Percentiles rank a stretch among this genome's conserved stretches.
phyloP scores from a whole-genome alignment of 306 rosid species.

The Neltuma alba region DNA sequence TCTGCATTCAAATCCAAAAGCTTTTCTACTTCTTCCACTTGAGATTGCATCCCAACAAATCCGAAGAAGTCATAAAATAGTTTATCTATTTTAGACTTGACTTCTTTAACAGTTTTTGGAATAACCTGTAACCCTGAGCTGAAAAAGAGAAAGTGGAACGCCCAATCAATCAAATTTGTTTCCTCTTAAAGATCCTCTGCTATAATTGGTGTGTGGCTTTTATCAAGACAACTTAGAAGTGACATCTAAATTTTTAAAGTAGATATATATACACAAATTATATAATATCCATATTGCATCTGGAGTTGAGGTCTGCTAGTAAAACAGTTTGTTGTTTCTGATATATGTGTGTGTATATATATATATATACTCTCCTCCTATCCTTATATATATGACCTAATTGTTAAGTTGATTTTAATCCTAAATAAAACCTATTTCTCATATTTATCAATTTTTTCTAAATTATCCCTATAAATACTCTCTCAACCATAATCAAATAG shows the following conservation, averaged over 20 bases:
- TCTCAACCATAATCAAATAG: too few species aligned
- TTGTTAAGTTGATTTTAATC: too few species aligned
- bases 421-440: too few species aligned
- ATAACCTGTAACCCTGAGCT: not conserved
- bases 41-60: not conserved
- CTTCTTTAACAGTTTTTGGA: not conserved
- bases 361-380: too few species aligned
- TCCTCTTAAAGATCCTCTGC: not conserved
- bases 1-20: not conserved
- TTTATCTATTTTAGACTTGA: not conserved
- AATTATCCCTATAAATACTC: too few species aligned
- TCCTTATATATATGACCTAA: too few species aligned
- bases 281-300: too few species aligned
- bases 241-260: not conserved
- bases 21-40: not conserved
- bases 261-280: too few species aligned
- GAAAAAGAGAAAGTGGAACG: not conserved
- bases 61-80: not conserved
- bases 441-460: too few species aligned
- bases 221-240: not conserved
- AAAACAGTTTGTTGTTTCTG: too few species aligned
- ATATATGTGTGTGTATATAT: too few species aligned
- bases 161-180: not conserved
- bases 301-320: not conserved
- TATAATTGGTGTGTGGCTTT: not conserved